Evolutionary conservation across 164 flowering plant genomes (phyloP).

Genomic region (Magnolia changhungtana): DNA sequence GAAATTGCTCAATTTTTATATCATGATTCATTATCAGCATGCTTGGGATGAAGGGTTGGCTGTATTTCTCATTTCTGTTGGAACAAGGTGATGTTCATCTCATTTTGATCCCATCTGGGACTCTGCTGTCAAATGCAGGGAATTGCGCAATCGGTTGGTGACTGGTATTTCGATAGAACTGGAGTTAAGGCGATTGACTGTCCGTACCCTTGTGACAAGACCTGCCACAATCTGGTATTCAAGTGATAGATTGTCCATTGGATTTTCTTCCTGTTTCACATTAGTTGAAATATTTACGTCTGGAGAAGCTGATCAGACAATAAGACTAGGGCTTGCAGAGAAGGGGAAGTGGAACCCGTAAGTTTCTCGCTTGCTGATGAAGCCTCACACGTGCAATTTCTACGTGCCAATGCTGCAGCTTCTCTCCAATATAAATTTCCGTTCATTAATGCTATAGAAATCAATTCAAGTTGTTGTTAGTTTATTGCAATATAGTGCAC

Average conservation of each 20-base stretch:
- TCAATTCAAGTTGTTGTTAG: background rate
- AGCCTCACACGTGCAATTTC: background rate
- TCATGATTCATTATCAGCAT: background rate
- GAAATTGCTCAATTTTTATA: no score
- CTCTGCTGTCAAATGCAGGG: conserved; percentile 4
- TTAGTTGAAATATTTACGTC: background rate
- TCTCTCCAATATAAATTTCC: conserved; percentile 3
- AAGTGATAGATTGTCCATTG: conserved; percentile 6
- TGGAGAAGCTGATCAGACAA: background rate
- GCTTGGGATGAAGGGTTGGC: background rate
- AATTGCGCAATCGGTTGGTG: conserved; percentile 10
- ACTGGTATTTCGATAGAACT: conserved; percentile 12
- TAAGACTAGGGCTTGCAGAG: background rate
- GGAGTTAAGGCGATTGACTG: conserved; percentile 9
- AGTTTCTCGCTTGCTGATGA: background rate
- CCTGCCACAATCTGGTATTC: conserved; percentile 12
- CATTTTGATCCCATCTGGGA: background rate
- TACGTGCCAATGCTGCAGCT: background rate
- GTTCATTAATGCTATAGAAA: background rate
- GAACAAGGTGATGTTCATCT: background rate
- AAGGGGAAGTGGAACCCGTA: background rate
- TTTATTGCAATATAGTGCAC: background rate
- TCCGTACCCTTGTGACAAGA: conserved; percentile 14
- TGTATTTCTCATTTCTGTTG: background rate
- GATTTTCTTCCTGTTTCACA: background rate